A percentile compares a stretch with the other conserved stretches of the same genome.
Conservation (phyloP, 2,329 filamentous ascomycete species). For the Fusarium illudens region DNA sequence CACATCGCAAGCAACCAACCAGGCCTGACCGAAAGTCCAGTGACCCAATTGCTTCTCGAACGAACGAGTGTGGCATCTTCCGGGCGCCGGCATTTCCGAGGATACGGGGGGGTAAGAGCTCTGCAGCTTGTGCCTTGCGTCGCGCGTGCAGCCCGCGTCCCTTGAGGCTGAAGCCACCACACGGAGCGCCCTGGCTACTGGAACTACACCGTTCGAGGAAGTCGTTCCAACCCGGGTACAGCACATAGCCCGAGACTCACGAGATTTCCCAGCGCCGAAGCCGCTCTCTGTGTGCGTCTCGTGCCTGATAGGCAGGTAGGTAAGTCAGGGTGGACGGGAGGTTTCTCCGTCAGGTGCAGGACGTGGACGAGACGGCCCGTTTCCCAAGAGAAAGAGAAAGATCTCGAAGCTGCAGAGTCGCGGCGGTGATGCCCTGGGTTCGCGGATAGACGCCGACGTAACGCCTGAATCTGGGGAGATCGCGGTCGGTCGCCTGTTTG, state of each 20-base stretch:
- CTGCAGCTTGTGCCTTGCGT: constrained; percentile 4
- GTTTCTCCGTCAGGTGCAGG: constrained; percentile 11
- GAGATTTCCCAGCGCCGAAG: constrained; percentile 12
- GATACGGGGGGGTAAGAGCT: too few relatives aligned
- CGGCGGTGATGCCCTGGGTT: not conserved
- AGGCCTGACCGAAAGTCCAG: not conserved
- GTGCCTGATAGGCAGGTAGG: not conserved
- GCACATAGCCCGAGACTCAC: constrained; percentile 7
- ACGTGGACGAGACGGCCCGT: constrained; percentile 31
- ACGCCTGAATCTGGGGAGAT: constrained; percentile 1
- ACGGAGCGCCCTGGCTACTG: constrained; percentile 23
- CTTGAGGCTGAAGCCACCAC: constrained; percentile 25
- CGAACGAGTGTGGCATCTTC: constrained; percentile 1
- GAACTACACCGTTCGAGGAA: constrained; percentile 9
- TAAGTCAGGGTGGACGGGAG: constrained; percentile 15
- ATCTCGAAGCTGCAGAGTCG: not conserved
- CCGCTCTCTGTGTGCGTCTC: not conserved
- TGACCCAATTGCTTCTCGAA: constrained; percentile 15
- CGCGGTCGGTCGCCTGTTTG: not conserved
- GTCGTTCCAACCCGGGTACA: constrained; percentile 9
- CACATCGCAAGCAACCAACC: not conserved
- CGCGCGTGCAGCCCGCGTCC: not conserved
- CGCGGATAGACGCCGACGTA: constrained; percentile 2
- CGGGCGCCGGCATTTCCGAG: constrained; percentile 12
- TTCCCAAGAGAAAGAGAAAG: constrained; percentile 6